Base-by-base conservation (phyloP, 495 filamentous ascomycete genomes). In the Immersiella caudata region DNA sequence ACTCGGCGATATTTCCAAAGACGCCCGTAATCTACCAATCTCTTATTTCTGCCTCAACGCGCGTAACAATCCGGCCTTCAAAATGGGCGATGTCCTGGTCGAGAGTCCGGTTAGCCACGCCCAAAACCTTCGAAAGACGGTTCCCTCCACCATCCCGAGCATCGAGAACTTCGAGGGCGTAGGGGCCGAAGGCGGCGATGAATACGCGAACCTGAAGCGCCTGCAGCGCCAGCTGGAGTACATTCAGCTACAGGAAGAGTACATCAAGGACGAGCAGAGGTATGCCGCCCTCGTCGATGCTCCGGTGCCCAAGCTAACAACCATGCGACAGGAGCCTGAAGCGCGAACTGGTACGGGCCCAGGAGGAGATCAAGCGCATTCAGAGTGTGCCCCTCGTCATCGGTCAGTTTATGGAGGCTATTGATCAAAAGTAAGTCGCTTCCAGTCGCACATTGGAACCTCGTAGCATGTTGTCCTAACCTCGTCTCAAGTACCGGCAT, bases 211-310 rank as follows among this genome's bases (percentile, higher is more conserved):
- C 2, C 83, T 97, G 77, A 99, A 99, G 82, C 93, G 93, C 80
- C 86, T 98, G 65, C 93, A 98, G 80, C 86, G 96, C 75, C 93
- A 97, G 81, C 85, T 99, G 57, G 95, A 99, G 90, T 97, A 97
- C 80, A 97, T 99, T 76, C 90, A 96, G 77, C 86, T 99, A 70
- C 95, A 99, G 81, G 95, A 99, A 82, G 96, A 99, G 78, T 99
- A 98, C 82, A 99, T 99, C 87, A 99, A 99, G 83, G 96, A 99
- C 86, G 95, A 99, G 84, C 95, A 99, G 80, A 89, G 93, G 92
- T 91, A 86, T 52, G 78, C 27, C 55, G 22, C 22, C 62, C 27
- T 22, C 36, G 18, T 33, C 61, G 25, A 18, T 0, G 25, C 16
- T 1, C 56, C 60, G 12, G 21, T 25, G 16, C 0, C n/a, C 20